Evolutionary conservation across 768 basidiomycete genomes (phyloP).

Genomic region (Xerocomus potaroensis): DNA sequence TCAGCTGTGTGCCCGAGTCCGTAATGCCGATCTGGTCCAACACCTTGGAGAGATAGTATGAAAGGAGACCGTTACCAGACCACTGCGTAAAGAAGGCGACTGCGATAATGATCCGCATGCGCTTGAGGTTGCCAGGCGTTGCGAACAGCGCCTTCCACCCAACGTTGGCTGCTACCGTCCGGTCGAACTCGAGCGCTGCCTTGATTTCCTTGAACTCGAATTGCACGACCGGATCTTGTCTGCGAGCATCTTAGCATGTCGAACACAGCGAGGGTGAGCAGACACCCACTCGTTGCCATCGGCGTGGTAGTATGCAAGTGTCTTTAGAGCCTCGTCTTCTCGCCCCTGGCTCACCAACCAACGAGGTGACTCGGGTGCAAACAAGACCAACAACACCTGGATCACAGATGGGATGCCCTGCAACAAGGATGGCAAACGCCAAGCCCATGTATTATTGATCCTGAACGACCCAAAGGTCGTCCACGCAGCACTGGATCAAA

Average conservation of each 20-base stretch:
- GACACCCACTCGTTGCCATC: conserved; percentile 56
- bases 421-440: conserved; percentile 75
- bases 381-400: conserved; percentile 62
- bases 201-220: conserved; percentile 82
- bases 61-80: conserved; percentile 70
- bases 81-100: conserved; percentile 73
- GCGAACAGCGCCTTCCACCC: conserved; percentile 66
- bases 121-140: conserved; percentile 63
- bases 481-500: conserved; percentile 69
- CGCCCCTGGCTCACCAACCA: conserved; percentile 75
- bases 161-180: conserved; percentile 49
- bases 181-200: conserved; percentile 68
- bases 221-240: conserved; percentile 60
- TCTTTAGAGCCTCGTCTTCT: conserved; percentile 60
- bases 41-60: conserved; percentile 70
- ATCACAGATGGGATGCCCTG: conserved; percentile 68
- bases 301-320: conserved; percentile 80
- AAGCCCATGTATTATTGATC: conserved; percentile 65
- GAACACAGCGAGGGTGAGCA: not conserved
- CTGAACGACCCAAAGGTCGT: conserved; percentile 74
- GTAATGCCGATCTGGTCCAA: conserved; percentile 64
- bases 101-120: conserved; percentile 63
- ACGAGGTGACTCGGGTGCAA: conserved; percentile 80
- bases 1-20: conserved; percentile 47
- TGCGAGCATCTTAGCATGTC: conserved; percentile 13